phyloP scores from a whole-genome alignment of 805 yeast genomes.

The Suhomyces emberorum region DNA sequence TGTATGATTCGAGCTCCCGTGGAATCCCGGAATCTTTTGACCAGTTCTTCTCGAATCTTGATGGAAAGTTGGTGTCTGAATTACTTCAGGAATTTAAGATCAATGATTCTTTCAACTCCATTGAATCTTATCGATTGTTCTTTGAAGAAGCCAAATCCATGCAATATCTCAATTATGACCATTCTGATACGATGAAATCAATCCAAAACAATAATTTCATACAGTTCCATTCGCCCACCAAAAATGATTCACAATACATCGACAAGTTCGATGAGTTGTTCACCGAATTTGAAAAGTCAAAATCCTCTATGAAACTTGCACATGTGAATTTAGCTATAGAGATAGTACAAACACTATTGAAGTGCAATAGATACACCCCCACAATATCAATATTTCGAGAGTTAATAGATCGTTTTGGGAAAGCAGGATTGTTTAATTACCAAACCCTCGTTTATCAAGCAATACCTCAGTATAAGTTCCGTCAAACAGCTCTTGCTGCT shows the following conservation, averaged over 20 bases:
- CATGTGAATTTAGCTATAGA: constrained; percentile 7
- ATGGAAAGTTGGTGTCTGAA: constrained; percentile 6
- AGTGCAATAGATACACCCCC: constrained; percentile 18
- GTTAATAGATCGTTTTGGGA: constrained; percentile 25
- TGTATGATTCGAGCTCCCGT: constrained; percentile 6
- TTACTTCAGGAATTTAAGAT: constrained; percentile 10
- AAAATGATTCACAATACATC: constrained; percentile 21
- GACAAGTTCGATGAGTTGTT: constrained; percentile 16
- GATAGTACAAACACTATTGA: constrained; percentile 1
- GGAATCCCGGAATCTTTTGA: constrained; percentile 12
- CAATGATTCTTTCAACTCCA: constrained; percentile 20
- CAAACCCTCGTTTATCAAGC: constrained; percentile 27
- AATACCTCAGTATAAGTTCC: constrained; percentile 21
- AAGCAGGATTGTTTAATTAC: constrained; percentile 18
- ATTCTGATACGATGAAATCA: constrained; percentile 24
- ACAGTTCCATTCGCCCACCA: constrained; percentile 10
- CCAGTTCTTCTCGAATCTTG: constrained; percentile 14
- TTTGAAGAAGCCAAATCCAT: constrained; percentile 29
- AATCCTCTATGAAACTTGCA: not conserved
- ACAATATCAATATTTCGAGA: constrained; percentile 19
- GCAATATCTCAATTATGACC: constrained; percentile 30
- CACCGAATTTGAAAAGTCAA: constrained; percentile 8
- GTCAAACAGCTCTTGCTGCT: constrained; percentile 20
- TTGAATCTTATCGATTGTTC: constrained; percentile 20
- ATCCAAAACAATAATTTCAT: constrained; percentile 15